Base-by-base conservation (phyloP, 305 asterid genomes). In the Solanum hybrid region DNA sequence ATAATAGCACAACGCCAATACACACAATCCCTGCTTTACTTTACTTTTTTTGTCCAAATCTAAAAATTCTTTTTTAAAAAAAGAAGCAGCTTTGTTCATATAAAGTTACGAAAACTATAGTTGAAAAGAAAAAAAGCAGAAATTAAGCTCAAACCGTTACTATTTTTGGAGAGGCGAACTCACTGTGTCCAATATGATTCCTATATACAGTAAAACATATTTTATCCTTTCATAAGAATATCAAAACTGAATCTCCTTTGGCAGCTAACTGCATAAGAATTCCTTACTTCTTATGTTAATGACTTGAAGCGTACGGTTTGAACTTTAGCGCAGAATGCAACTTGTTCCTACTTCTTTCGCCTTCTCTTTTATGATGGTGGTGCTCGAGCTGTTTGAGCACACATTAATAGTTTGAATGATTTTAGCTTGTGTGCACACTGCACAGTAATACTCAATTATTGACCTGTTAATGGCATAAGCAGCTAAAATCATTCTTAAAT, bases 21-120 rank as follows among this genome's bases (percentile, higher is more conserved):
- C 93, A 92, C 91, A 92, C 93, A 77, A 91, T 87, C 93, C 24
- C 93, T 90, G 93, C 93, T 51, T 73, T 66, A 2, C 8, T 79
- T 34, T 9, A 60, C 26, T 20, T 60, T 60, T 60, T 82, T 27
- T 5, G n/a, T 14, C 12, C 13, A 40, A 81, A 81, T 81, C 71
- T 16, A 81, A 14, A 81, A 26, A 14, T 8, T 14, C 17, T 7
- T 14, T 26, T 17, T 3, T 2, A 16, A 7, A 27, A 29, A 14
- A 3, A 14, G 20, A 29, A 31, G 36, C 29, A 73, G 4, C 22
- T 34, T 20, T 77, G 27, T 77, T 34, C 27, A 20, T 8, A 9
- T 17, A 32, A 4, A 9, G 3, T 56, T 56, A 20, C 22, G 69
- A 56, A 56, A 56, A 56, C 24, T 56, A 26, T 20, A 35, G 24